These are phyloP conservation scores for Cairneyella variabilis DNA, from an alignment of 495 filamentous ascomycete genomes.

Conservation along the genomic window DNA sequence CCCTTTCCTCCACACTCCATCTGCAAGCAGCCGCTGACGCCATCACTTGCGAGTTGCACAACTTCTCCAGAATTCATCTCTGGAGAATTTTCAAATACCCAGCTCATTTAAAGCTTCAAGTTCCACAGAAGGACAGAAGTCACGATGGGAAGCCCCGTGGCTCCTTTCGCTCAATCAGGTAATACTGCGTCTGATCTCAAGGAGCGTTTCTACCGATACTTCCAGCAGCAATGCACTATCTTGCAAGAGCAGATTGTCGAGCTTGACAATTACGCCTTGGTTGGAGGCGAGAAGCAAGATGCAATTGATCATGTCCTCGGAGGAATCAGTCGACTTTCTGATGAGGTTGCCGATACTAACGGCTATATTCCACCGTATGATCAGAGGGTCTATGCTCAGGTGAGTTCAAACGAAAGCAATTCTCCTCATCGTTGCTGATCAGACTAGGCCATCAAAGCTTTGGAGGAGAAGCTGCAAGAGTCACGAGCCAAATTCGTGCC, in stretches of 20 bases:
- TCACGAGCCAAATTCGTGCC: constrained; percentile 56
- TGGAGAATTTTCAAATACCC: no score
- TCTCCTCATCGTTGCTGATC: not conserved
- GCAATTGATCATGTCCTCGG: constrained; percentile 66
- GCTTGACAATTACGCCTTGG: constrained; percentile 45
- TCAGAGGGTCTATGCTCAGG: constrained; percentile 69
- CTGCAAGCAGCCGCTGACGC: constrained; percentile 7
- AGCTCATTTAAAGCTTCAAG: no score
- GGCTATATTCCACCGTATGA: constrained; percentile 72
- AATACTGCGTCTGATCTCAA: constrained; percentile 46
- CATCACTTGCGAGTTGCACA: not conserved
- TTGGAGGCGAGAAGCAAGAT: constrained; percentile 56
- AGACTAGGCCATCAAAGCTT: constrained; percentile 59
- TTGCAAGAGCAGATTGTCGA: constrained; percentile 59
- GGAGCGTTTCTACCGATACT: constrained; percentile 75
- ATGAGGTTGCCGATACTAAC: constrained; percentile 64
- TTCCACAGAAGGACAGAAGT: no score
- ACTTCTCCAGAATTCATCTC: not conserved
- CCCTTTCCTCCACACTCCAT: not conserved
- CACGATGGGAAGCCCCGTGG: constrained; percentile 8
- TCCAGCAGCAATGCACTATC: constrained; percentile 59
- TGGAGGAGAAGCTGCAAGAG: constrained; percentile 61
- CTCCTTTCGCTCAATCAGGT: constrained; percentile 1
- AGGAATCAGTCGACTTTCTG: constrained; percentile 61
- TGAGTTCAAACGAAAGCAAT: constrained; percentile 27